phyloP scores from a whole-genome alignment of 1,284 basidiomycete genomes.

The Austroboletus niveus region DNA sequence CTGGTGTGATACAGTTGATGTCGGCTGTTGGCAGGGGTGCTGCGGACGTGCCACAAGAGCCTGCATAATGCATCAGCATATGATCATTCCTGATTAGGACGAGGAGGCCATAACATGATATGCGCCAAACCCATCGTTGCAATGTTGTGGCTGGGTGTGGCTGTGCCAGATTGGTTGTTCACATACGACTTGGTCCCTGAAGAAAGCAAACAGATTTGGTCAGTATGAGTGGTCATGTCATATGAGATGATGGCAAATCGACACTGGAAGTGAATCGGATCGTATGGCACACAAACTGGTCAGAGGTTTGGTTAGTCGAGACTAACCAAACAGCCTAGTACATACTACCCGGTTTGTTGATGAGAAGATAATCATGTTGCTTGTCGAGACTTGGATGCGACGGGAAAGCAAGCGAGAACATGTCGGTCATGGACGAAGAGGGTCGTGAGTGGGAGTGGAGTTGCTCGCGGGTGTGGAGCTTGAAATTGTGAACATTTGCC shows the following conservation, averaged over 20 bases:
- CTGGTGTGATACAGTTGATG: no score
- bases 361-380: conserved; percentile 82
- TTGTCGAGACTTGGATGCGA: conserved; percentile 59
- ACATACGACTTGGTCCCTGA: conserved; percentile 76
- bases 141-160: no score
- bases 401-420: conserved; percentile 49
- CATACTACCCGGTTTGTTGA: conserved; percentile 94
- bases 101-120: no score
- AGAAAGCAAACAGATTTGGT: background rate
- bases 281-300: conserved; percentile 63
- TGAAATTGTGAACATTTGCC: conserved; percentile 30
- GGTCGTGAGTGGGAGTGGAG: conserved; percentile 40
- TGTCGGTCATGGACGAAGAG: conserved; percentile 47
- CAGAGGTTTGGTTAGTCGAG: background rate
- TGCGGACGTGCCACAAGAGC: no score
- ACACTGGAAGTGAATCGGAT: conserved; percentile 46
- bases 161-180: conserved; percentile 58
- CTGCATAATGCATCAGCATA: no score
- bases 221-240: conserved; percentile 33
- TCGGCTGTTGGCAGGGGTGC: no score
- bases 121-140: no score
- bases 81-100: no score
- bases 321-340: conserved; percentile 37
- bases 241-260: background rate
- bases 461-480: conserved; percentile 34